Evolutionary conservation across 352 stramenopile genomes (phyloP).

Genomic region (Phytophthora sp.): DNA sequence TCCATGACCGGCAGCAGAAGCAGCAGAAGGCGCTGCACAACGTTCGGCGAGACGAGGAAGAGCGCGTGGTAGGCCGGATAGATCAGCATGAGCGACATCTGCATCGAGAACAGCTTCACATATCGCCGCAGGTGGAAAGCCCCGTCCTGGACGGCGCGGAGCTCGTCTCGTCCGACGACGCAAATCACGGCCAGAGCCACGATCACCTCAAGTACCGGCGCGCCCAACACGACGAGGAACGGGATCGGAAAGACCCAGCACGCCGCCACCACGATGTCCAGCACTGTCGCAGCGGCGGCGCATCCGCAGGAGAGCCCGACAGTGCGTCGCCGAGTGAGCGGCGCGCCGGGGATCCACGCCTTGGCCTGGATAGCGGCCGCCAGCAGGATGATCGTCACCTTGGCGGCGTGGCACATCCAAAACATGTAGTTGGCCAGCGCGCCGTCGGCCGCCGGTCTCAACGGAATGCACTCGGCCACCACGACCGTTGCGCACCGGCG

Average conservation of each 20-base stretch:
- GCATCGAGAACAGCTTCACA: slow-evolving; percentile 15
- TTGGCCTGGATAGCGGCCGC: slow-evolving; percentile 12
- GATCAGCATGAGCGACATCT: slow-evolving; percentile 21
- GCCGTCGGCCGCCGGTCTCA: not conserved
- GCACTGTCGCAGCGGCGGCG: slow-evolving; percentile 5
- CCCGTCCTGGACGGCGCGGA: slow-evolving; percentile 3
- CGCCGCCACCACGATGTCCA: slow-evolving; percentile 13
- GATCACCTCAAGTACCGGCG: slow-evolving; percentile 10
- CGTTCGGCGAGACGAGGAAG: slow-evolving; percentile 7
- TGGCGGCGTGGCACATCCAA: slow-evolving; percentile 23
- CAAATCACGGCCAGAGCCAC: slow-evolving; percentile 19
- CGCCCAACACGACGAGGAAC: slow-evolving; percentile 22
- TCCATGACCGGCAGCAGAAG: not conserved
- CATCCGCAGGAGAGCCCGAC: slow-evolving; percentile 1
- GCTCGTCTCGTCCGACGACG: slow-evolving; percentile 9
- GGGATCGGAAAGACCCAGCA: slow-evolving; percentile 29
- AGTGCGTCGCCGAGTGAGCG: slow-evolving; percentile 4
- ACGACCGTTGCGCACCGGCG: not conserved
- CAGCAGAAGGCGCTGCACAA: slow-evolving; percentile 7
- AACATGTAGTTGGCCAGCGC: slow-evolving; percentile 21
- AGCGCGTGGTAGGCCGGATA: slow-evolving; percentile 22
- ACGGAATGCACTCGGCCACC: not conserved
- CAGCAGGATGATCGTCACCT: slow-evolving; percentile 10
- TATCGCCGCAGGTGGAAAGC: slow-evolving; percentile 13
- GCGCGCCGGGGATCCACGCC: slow-evolving; percentile 9